A percentile compares a stretch with the other conserved stretches of the same genome.
These are phyloP conservation scores for Neonectria coccinea DNA, from an alignment of 2,329 filamentous ascomycete genomes.

Conservation along the genomic window DNA sequence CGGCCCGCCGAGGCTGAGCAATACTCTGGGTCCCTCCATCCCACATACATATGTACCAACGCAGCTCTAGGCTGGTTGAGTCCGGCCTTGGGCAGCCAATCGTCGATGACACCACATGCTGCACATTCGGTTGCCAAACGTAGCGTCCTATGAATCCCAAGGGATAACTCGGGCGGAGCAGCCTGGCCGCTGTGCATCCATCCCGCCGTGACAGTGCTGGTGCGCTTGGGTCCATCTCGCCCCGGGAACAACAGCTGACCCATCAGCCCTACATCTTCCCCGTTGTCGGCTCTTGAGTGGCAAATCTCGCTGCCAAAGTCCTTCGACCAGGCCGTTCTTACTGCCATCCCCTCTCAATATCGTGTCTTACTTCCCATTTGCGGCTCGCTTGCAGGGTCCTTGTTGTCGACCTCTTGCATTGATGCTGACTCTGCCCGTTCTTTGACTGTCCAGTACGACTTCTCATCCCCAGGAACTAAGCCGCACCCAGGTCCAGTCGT, in stretches of 20 bases:
- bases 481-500: slow-evolving; percentile 11
- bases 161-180: slow-evolving; percentile 28
- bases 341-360: slow-evolving; percentile 14
- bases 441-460: slow-evolving; percentile 24
- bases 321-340: slow-evolving; percentile 15
- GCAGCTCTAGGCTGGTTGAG: slow-evolving; percentile 20
- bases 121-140: slow-evolving; percentile 32
- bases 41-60: slow-evolving; percentile 23
- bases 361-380: slow-evolving; percentile 27
- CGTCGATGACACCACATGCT: slow-evolving; percentile 24
- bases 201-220: slow-evolving; percentile 5
- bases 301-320: slow-evolving; percentile 23
- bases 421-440: slow-evolving; percentile 16
- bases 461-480: slow-evolving; percentile 13
- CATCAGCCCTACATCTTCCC: slow-evolving; percentile 40
- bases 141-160: slow-evolving; percentile 20
- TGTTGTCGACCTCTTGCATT: slow-evolving; percentile 6
- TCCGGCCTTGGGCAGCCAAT: slow-evolving; percentile 25
- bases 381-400: slow-evolving; percentile 25
- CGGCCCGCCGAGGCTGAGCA: slow-evolving; percentile 25
- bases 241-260: slow-evolving; percentile 37
- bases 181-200: slow-evolving; percentile 23
- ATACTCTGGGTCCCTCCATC: slow-evolving; percentile 13
- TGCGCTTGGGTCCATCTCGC: slow-evolving; percentile 4
- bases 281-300: slow-evolving; percentile 13